Percentiles rank a stretch among this genome's conserved stretches.
Conservation (phyloP, 2,329 filamentous ascomycete species). For the Hymenoscyphus linearis region DNA sequence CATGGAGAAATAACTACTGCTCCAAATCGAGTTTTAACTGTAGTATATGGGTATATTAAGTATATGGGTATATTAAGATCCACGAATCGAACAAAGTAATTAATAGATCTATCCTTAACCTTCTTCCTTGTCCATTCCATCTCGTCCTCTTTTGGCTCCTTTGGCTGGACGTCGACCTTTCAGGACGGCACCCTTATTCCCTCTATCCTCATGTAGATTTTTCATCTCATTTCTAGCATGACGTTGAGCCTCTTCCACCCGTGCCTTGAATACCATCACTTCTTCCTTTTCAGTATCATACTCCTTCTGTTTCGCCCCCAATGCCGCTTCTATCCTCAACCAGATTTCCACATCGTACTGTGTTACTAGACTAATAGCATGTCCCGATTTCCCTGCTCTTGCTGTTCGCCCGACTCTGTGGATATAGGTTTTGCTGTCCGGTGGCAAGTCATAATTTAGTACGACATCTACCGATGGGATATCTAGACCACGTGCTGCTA, state of each 20-base stretch:
- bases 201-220: slow-evolving; percentile 64
- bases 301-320: slow-evolving; percentile 70
- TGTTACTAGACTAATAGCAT: slow-evolving; percentile 75
- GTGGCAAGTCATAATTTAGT: slow-evolving; percentile 78
- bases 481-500: slow-evolving; percentile 88
- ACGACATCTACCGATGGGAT: slow-evolving; percentile 89
- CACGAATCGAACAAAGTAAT: background rate
- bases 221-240: slow-evolving; percentile 79
- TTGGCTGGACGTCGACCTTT: slow-evolving; percentile 46
- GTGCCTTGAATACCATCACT: slow-evolving; percentile 72
- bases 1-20: no score
- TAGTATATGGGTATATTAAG: background rate
- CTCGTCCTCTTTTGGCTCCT: slow-evolving; percentile 46
- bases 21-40: no score
- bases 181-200: slow-evolving; percentile 40
- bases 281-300: slow-evolving; percentile 72
- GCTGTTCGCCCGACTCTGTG: slow-evolving; percentile 86
- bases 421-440: slow-evolving; percentile 85
- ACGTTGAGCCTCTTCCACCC: slow-evolving; percentile 79
- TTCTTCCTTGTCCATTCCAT: slow-evolving; percentile 37
- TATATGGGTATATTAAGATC: background rate
- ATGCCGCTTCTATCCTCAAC: slow-evolving; percentile 72
- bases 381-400: slow-evolving; percentile 76
- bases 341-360: slow-evolving; percentile 85
- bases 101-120: slow-evolving; percentile 19